A percentile compares a stretch with the other conserved stretches of the same genome.
These are phyloP conservation scores for Cladosporium colombiae DNA, from an alignment of 2,329 filamentous ascomycete genomes.

Conservation along the genomic window DNA sequence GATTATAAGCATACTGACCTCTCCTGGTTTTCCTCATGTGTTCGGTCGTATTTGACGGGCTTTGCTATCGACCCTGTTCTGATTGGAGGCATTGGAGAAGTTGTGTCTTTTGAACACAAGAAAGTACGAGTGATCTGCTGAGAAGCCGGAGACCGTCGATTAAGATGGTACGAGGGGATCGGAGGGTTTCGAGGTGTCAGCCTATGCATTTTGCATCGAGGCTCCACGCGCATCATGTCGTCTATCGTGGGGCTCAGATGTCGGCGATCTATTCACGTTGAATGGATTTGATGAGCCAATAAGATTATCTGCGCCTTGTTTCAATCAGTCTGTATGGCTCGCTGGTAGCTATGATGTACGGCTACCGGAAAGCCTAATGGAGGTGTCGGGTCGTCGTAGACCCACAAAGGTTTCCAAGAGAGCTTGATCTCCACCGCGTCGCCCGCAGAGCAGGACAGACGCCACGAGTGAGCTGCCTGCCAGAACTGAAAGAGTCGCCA, in stretches of 20 bases:
- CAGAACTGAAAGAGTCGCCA: neutral
- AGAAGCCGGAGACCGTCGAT: neutral
- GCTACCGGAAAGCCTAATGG: neutral
- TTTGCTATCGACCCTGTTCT: neutral
- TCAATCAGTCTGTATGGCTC: neutral
- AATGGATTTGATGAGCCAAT: neutral
- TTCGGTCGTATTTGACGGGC: conserved; percentile 66
- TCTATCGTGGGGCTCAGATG: neutral
- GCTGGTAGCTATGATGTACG: neutral
- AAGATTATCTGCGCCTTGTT: neutral
- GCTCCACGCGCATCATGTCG: neutral
- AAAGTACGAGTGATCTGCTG: neutral
- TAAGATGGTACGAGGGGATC: neutral
- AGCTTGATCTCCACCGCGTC: neutral
- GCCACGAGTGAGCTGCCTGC: neutral
- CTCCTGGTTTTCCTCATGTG: conserved; percentile 80
- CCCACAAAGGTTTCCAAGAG: neutral
- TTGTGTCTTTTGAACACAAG: neutral
- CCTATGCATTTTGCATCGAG: neutral
- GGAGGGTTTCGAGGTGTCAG: neutral
- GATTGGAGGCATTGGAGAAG: neutral
- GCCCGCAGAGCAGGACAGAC: neutral
- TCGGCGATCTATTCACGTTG: neutral
- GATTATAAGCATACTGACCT: conserved; percentile 44
- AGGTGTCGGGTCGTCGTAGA: neutral